phyloP scores from a whole-genome alignment of 2,329 filamentous ascomycete genomes.

The Rutstroemia sp. region DNA sequence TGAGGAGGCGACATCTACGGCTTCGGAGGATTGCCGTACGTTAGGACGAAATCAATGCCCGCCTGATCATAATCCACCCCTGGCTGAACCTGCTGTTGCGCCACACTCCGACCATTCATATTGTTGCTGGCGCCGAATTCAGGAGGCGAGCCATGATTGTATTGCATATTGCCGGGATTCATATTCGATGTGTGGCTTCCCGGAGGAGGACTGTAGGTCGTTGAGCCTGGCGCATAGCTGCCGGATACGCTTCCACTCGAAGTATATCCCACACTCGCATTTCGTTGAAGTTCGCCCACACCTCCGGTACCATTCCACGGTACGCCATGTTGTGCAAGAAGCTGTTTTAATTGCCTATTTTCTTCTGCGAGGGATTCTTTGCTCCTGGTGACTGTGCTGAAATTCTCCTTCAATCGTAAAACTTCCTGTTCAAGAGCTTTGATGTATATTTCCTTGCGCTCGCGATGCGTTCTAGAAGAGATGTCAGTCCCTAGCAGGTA shows the following conservation, averaged over 20 bases:
- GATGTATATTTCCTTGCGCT: conserved; percentile 94
- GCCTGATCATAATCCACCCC: conserved; percentile 69
- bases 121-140: not conserved
- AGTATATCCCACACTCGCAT: conserved; percentile 40
- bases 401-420: conserved; percentile 79
- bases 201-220: conserved; percentile 26
- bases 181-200: conserved; percentile 13
- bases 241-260: conserved; percentile 53
- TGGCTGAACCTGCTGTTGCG: conserved; percentile 26
- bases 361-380: conserved; percentile 71
- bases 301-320: conserved; percentile 28
- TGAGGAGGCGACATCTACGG: conserved; percentile 59
- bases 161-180: conserved; percentile 8
- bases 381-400: conserved; percentile 64
- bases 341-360: conserved; percentile 62
- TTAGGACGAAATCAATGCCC: conserved; percentile 84
- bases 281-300: conserved; percentile 29
- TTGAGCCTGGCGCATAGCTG: conserved; percentile 47
- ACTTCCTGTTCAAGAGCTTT: conserved; percentile 90
- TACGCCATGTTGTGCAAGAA: conserved; percentile 48
- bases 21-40: conserved; percentile 62
- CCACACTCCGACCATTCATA: conserved; percentile 18
- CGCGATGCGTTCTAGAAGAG: conserved; percentile 73
- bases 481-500: too few species aligned
- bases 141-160: not conserved